phyloP scores from a whole-genome alignment of 495 filamentous ascomycete genomes.

The Podospora sp. region DNA sequence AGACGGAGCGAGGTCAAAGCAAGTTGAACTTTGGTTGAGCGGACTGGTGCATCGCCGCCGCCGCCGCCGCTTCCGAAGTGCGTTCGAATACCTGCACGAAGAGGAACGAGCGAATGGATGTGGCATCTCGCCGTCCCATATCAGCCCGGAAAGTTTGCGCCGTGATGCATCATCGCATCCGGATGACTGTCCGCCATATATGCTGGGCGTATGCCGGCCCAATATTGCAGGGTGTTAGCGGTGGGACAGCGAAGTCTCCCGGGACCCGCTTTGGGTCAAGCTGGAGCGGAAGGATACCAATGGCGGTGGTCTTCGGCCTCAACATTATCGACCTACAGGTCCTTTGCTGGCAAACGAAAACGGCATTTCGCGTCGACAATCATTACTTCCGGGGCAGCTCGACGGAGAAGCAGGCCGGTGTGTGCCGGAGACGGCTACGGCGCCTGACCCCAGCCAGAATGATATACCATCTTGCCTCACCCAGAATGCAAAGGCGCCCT shows the following conservation, averaged over 20 bases:
- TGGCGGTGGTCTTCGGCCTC: constrained; percentile 11
- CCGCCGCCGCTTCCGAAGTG: constrained; percentile 13
- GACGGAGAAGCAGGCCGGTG: background rate
- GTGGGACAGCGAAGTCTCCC: background rate
- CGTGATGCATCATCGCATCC: background rate
- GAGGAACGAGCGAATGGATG: background rate
- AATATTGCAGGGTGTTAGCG: background rate
- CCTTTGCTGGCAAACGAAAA: background rate
- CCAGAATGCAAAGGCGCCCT: constrained; percentile 9
- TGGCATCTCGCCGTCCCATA: background rate
- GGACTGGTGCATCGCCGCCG: constrained; percentile 22
- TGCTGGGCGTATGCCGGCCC: background rate
- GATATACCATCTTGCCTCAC: background rate
- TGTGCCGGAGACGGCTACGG: background rate
- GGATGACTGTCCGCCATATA: background rate
- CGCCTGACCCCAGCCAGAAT: background rate
- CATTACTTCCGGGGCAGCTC: constrained; percentile 11
- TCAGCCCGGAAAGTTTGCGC: background rate
- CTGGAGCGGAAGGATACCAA: constrained; percentile 1
- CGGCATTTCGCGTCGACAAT: constrained; percentile 19
- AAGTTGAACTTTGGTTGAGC: constrained; percentile 69
- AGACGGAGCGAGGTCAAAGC: constrained; percentile 76
- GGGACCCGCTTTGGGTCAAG: background rate
- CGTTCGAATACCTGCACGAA: constrained; percentile 1
- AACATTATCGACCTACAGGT: background rate